A percentile compares a stretch with the other conserved stretches of the same genome.
phyloP scores from a whole-genome alignment of 306 rosid genomes.

The Cucurbita ficifolia region DNA sequence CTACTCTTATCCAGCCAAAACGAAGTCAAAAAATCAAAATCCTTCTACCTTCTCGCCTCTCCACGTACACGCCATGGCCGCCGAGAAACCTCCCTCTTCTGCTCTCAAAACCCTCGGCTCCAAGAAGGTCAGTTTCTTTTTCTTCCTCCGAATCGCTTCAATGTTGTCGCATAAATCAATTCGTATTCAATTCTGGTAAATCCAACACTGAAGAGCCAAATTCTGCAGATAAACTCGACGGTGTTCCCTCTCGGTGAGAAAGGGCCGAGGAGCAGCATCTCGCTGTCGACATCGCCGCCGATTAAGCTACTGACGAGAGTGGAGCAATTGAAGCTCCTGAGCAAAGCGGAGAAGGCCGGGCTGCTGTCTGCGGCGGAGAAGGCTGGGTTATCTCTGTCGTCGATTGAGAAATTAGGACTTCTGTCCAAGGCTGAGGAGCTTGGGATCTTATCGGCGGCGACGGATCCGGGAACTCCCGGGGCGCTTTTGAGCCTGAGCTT shows the following conservation, averaged over 20 bases:
- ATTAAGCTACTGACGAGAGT: conserved; percentile 69
- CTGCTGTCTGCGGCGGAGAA: conserved; percentile 80
- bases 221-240: conserved; percentile 23
- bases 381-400: conserved; percentile 58
- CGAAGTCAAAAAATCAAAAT: neutral
- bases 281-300: conserved; percentile 22
- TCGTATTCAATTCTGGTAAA: neutral
- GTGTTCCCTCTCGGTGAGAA: conserved; percentile 54
- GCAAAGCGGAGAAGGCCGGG: conserved; percentile 94
- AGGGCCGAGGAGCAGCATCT: conserved; percentile 40
- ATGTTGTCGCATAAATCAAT: neutral
- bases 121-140: conserved; percentile 38
- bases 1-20: conserved; percentile 9
- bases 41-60: conserved; percentile 22
- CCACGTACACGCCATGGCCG: conserved; percentile 51
- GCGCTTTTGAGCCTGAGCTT: conserved; percentile 47
- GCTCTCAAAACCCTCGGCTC: conserved; percentile 40
- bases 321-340: conserved; percentile 71
- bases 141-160: neutral
- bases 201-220: neutral
- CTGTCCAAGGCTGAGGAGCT: conserved; percentile 88
- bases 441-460: conserved; percentile 79
- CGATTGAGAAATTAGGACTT: conserved; percentile 65
- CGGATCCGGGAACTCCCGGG: conserved; percentile 75
- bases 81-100: conserved; percentile 48